Evolutionary conservation across 1,284 basidiomycete species (phyloP).

Genomic region (Marasmius oreades): DNA sequence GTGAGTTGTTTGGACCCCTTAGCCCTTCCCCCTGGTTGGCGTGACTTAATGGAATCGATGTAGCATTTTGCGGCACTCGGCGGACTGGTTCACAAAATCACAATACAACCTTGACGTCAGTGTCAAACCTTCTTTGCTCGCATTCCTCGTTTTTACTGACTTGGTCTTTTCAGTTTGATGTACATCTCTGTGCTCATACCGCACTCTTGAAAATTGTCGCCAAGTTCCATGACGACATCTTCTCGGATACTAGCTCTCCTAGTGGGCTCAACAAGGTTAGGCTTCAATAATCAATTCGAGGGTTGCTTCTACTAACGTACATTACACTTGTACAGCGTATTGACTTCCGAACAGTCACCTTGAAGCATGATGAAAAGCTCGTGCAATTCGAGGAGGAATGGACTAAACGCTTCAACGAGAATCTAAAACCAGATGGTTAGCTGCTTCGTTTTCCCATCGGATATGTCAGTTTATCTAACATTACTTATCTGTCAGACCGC

Average conservation of each 20-base stretch:
- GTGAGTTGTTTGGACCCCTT: constrained; percentile 34
- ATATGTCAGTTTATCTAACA: not conserved
- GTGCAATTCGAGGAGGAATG: constrained; percentile 63
- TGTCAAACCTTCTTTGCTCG: constrained; percentile 3
- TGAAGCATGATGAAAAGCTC: constrained; percentile 56
- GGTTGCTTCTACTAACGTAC: not conserved
- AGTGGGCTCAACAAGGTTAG: constrained; percentile 68
- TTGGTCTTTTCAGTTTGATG: constrained; percentile 49
- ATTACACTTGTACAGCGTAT: constrained; percentile 40
- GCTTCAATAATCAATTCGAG: not conserved
- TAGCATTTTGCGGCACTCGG: constrained; percentile 69
- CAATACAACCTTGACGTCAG: constrained; percentile 55
- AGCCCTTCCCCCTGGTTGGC: constrained; percentile 4
- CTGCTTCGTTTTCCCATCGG: not conserved
- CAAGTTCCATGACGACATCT: constrained; percentile 72
- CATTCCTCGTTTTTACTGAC: not conserved
- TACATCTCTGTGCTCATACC: constrained; percentile 73
- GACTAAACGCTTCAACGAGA: constrained; percentile 49
- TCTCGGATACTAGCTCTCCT: constrained; percentile 66
- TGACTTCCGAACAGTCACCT: constrained; percentile 63
- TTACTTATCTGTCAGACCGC: constrained; percentile 39
- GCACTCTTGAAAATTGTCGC: constrained; percentile 67
- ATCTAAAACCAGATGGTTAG: constrained; percentile 52
- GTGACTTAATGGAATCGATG: constrained; percentile 8
- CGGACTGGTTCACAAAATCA: constrained; percentile 75